Evolutionary conservation across 495 filamentous ascomycete genomes (phyloP), one percentile per base, ranked within the genome.

Genomic region (Hypoxylon perforatum): DNA sequence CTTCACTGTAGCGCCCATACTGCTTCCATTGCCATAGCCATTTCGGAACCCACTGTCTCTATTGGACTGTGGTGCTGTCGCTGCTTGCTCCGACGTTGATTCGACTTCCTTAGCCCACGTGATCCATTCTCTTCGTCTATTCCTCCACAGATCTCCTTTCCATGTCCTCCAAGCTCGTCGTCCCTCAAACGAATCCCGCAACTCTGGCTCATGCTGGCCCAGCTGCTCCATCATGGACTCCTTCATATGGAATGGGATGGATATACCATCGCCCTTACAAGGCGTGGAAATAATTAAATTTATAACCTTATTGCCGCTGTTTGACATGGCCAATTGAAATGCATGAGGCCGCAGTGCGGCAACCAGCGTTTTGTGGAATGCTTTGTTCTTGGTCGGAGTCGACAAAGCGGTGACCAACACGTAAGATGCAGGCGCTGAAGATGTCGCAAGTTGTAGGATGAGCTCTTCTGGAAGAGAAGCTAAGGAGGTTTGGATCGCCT

Each of bases 121-220:
- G 23, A 88, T 83, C 92, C 92, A 96, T 35, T 93, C 90, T 18
- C 77, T 81, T 38, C 87, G 77, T 48, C 86, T 80, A 46, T 87
- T 79, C 65, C 66, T 71, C 80, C 80, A 98, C 19, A 94, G 71
- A 76, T 98, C 95, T 79, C 97, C 93, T 53, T 84, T 86, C 96
- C 95, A 99, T 62, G 95, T 92, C 54, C 89, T 81, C 94, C 93
- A 97, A 10, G 96, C 92, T 2, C 88, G 90, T 5, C 93, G 80
- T 2, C 95, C 95, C 21, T 90, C 81, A 65, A 85, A 90, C 0
- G 88, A 89, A 58, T 92, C 89, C 19, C 93, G 84, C 15, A 99
- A 79, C 10, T 81, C 73, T 30, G 81, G 65, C 73, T 97, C 94
- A 57, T 79, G 74, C 18, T 73, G 62, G 22, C 71, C 76, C 0